Evolutionary conservation across 2,329 filamentous ascomycete genomes (phyloP).

Genomic region (Fusarium keratoplasticum): DNA sequence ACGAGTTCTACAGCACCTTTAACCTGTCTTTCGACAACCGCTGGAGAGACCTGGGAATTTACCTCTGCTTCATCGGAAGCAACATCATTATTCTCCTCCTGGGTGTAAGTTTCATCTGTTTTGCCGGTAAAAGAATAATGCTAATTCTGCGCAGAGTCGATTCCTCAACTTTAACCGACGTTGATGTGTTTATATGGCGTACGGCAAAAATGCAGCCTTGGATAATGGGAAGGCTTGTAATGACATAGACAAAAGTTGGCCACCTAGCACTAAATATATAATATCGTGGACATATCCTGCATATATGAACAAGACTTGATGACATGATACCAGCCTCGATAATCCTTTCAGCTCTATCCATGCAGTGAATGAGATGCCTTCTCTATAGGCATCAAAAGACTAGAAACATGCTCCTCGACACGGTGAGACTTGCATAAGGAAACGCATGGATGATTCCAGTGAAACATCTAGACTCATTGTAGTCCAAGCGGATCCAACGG

Average conservation of each 20-base stretch:
- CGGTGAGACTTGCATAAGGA: too few species aligned
- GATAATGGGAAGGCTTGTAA: conserved; percentile 10
- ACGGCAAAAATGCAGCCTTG: conserved; percentile 1
- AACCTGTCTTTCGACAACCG: conserved; percentile 74
- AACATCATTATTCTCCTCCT: conserved; percentile 74
- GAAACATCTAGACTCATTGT: background rate
- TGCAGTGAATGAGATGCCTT: background rate
- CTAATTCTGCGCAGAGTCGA: conserved; percentile 53
- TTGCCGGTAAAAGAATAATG: background rate
- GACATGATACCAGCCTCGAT: background rate
- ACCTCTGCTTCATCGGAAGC: conserved; percentile 78
- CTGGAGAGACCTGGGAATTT: conserved; percentile 88
- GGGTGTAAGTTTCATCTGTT: conserved; percentile 56
- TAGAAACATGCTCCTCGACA: background rate
- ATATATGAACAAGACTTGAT: background rate
- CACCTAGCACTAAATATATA: background rate
- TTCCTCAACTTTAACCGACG: conserved; percentile 66
- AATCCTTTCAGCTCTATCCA: background rate
- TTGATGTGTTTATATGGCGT: conserved; percentile 41
- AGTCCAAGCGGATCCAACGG: background rate
- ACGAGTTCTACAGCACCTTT: conserved; percentile 81
- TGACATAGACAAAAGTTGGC: conserved; percentile 32
- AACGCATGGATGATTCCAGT: too few species aligned
- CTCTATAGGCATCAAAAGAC: background rate
- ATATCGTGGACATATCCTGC: background rate